phyloP scores from a whole-genome alignment of 1,284 basidiomycete species.

The Sporisorium sorghi region DNA sequence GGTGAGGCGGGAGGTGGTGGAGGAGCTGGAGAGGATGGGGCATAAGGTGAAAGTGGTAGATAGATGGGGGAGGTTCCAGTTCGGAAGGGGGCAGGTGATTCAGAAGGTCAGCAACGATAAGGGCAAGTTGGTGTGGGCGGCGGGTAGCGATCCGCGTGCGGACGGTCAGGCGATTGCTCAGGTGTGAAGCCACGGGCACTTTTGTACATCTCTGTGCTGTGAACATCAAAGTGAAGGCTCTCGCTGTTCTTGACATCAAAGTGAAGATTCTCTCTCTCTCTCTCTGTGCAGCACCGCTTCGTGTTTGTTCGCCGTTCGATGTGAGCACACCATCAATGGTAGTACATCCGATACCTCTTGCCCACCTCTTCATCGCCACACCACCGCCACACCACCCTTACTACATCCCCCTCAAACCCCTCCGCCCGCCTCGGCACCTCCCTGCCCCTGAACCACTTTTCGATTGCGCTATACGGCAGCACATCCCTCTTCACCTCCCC shows the following conservation, averaged over 20 bases:
- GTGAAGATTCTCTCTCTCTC: too few species aligned
- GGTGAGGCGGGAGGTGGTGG: slow-evolving; percentile 74
- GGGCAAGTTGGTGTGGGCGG: slow-evolving; percentile 53
- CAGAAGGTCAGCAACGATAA: slow-evolving; percentile 23
- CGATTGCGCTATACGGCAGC: slow-evolving; percentile 38
- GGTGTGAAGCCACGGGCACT: too few species aligned
- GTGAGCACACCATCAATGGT: slow-evolving; percentile 41
- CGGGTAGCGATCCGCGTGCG: slow-evolving; percentile 46
- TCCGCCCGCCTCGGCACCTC: slow-evolving; percentile 32
- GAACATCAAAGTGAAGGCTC: too few species aligned
- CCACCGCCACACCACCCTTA: slow-evolving; percentile 36
- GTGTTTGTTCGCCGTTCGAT: too few species aligned
- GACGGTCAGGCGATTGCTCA: slow-evolving; percentile 88
- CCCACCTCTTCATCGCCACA: slow-evolving; percentile 20
- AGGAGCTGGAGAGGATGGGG: slow-evolving; percentile 78
- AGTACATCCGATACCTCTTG: slow-evolving; percentile 36
- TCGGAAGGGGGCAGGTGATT: slow-evolving; percentile 83
- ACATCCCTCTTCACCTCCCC: slow-evolving; percentile 17
- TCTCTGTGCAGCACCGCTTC: too few species aligned
- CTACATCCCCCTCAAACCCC: slow-evolving; percentile 34
- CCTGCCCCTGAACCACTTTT: slow-evolving; percentile 36
- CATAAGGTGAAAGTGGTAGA: slow-evolving; percentile 79
- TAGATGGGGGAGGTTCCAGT: slow-evolving; percentile 77
- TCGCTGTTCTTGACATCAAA: too few species aligned
- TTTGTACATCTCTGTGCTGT: too few species aligned